These are phyloP conservation scores for Colletotrichum eremochloae DNA, from an alignment of 2,329 filamentous ascomycete genomes.

Conservation along the genomic window DNA sequence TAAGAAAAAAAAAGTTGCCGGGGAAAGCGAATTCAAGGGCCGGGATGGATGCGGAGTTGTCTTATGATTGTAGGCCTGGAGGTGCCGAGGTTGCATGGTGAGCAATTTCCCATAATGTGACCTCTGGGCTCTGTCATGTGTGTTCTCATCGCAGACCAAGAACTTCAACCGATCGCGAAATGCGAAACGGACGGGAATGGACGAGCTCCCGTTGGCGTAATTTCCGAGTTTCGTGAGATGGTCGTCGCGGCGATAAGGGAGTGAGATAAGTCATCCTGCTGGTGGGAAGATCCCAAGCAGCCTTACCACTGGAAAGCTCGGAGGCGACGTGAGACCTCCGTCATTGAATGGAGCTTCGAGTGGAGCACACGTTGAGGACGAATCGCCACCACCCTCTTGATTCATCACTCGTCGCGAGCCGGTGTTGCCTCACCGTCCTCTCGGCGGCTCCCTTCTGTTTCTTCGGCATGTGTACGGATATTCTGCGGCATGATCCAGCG, in stretches of 20 bases:
- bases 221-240: slow-evolving; percentile 14
- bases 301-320: slow-evolving; percentile 27
- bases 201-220: background rate
- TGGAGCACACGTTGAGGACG: slow-evolving; percentile 39
- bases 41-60: slow-evolving; percentile 12
- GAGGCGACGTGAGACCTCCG: slow-evolving; percentile 37
- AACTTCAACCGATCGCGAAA: background rate
- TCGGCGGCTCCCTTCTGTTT: background rate
- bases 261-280: slow-evolving; percentile 20
- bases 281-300: slow-evolving; percentile 1
- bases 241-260: slow-evolving; percentile 35
- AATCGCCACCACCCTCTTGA: slow-evolving; percentile 27
- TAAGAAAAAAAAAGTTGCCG: slow-evolving; percentile 17
- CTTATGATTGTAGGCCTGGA: slow-evolving; percentile 11
- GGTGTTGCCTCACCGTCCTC: background rate
- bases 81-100: slow-evolving; percentile 28
- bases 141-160: background rate
- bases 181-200: background rate
- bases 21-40: slow-evolving; percentile 14
- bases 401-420: background rate
- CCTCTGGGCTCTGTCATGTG: background rate
- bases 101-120: background rate
- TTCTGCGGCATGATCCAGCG: slow-evolving; percentile 10
- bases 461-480: background rate
- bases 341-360: slow-evolving; percentile 37